Evolutionary conservation across 2,329 filamentous ascomycete genomes (phyloP).

Genomic region (Lecanicillium sp.): DNA sequence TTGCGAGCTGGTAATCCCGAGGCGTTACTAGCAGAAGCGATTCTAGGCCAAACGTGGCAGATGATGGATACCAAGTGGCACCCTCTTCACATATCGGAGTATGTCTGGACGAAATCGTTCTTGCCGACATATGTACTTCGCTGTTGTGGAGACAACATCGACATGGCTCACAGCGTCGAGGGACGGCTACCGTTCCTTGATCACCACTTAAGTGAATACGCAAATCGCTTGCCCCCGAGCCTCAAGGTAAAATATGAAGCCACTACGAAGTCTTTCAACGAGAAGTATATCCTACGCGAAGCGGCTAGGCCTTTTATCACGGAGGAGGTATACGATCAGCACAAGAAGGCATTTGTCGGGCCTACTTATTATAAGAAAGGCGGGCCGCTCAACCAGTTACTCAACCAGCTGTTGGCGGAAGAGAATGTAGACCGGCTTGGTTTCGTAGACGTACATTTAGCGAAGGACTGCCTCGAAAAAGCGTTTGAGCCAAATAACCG

Average conservation of each 20-base stretch:
- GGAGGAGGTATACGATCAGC: constrained; percentile 42
- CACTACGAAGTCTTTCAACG: constrained; percentile 25
- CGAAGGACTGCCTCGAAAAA: constrained; percentile 27
- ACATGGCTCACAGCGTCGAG: constrained; percentile 33
- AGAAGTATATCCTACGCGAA: constrained; percentile 47
- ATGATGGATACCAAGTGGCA: constrained; percentile 24
- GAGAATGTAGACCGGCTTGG: constrained; percentile 33
- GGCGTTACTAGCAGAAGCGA: constrained; percentile 6
- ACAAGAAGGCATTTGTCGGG: constrained; percentile 44
- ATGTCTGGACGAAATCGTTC: constrained; percentile 20
- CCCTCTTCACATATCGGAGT: constrained; percentile 23
- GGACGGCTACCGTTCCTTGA: constrained; percentile 30
- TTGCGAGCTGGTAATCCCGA: background rate
- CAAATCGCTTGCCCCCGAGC: constrained; percentile 26
- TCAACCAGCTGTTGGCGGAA: constrained; percentile 26
- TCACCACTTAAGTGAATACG: constrained; percentile 26
- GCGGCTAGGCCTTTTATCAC: constrained; percentile 44
- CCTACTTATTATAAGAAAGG: constrained; percentile 34
- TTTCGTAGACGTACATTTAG: constrained; percentile 33
- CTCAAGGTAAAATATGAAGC: constrained; percentile 21
- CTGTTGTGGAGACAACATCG: constrained; percentile 27
- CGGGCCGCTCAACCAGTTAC: constrained; percentile 37
- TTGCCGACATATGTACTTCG: constrained; percentile 25
- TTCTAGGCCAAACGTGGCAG: too few species aligned
- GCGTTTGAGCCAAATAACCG: constrained; percentile 33